Evolutionary conservation across 2,329 filamentous ascomycete genomes (phyloP), one percentile per base, ranked within the genome.

Genomic region (Spiromastix sp.): DNA sequence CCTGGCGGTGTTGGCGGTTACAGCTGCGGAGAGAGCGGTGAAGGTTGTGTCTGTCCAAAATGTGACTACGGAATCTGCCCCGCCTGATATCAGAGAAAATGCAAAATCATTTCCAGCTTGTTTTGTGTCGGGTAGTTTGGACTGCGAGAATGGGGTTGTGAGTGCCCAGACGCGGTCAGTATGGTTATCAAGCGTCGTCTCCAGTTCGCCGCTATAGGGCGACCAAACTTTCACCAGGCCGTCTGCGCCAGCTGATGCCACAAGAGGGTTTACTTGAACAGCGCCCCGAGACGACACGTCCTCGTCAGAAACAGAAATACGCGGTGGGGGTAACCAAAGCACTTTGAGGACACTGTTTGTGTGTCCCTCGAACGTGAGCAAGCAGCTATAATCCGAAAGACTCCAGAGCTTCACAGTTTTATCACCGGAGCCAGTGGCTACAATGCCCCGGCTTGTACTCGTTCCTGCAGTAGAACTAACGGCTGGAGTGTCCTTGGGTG

Each of bases 191-290:
- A 98, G 71, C 0, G 91, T 98, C 45, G 82, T 81, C 46, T 87
- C 85, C 2, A 79, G 70, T 58, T 96, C 91, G 30, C 87, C 86
- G 2, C 73, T 79, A 52, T 81, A 81, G 9, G 83, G 81, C 48
- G 94, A 85, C 91, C 91, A 98, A 20, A 98, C 77, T 61, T 96
- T 98, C 39, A 98, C 86, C 3, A 98, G 72, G 2, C 91, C 91
- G 58, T 98, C 93, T 40, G 86, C 87, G 25, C 84, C 91, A 10
- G 91, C 87, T 45, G 82, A 93, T 21, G 83, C 85, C 39, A 95
- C 48, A 9, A 64, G 49, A 8, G 62, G 60, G 9, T 51, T 51
- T 21, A 52, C 46, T 31, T 59, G 56, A 7, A 50, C 42, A 12
- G 51, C 46, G n/a, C 48, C 43, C n/a, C 47, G 50, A 18, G 48